A percentile compares a stretch with the other conserved stretches of the same genome.
These are phyloP conservation scores for Tricholoma terreum DNA, from an alignment of 768 basidiomycete species.

Conservation along the genomic window DNA sequence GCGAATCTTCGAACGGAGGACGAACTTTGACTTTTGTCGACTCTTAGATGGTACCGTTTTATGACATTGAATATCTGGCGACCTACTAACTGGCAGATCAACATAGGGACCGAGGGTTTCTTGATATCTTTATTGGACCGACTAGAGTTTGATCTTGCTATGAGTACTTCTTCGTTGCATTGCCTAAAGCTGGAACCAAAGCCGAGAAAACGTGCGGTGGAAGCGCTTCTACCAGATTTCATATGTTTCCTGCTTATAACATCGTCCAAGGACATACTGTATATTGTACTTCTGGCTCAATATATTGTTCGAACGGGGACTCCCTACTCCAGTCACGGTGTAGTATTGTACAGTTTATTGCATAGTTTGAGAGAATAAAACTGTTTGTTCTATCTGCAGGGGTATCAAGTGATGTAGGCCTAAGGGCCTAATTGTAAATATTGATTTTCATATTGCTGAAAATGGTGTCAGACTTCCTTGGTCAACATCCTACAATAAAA, in stretches of 20 bases:
- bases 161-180: constrained; percentile 76
- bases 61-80: background rate
- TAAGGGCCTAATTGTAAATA: too few species aligned
- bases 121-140: constrained; percentile 67
- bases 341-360: too few species aligned
- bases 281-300: constrained; percentile 80
- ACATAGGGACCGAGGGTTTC: constrained; percentile 79
- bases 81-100: background rate
- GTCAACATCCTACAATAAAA: too few species aligned
- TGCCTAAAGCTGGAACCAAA: constrained; percentile 72
- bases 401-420: too few species aligned
- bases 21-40: constrained; percentile 86
- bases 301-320: too few species aligned
- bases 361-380: too few species aligned
- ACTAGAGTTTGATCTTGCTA: constrained; percentile 76
- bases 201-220: constrained; percentile 73
- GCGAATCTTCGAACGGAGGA: constrained; percentile 82
- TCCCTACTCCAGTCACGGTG: too few species aligned
- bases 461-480: too few species aligned
- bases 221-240: constrained; percentile 62
- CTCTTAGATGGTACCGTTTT: constrained; percentile 57
- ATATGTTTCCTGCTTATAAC: background rate
- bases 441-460: too few species aligned
- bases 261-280: constrained; percentile 71
- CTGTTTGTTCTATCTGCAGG: too few species aligned